Evolutionary conservation across 1,139 yeast species (phyloP).

Genomic region (Eremothecium coryli): DNA sequence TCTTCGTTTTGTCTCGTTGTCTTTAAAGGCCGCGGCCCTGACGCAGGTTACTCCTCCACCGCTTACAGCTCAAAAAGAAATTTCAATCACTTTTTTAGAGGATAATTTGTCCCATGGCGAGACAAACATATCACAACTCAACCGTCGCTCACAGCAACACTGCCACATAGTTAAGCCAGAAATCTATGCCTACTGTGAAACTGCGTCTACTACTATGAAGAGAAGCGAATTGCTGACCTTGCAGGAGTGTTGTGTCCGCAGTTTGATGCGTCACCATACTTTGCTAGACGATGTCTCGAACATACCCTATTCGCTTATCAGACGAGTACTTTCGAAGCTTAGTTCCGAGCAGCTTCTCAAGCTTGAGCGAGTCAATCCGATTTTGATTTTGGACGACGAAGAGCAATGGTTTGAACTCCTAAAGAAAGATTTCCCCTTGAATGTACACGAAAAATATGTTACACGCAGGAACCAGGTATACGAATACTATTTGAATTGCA

Average conservation of each 20-base stretch:
- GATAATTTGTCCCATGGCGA: too few relatives aligned
- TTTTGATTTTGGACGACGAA: constrained; percentile 42
- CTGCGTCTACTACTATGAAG: neutral
- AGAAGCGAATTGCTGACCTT: constrained; percentile 2
- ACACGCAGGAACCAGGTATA: constrained; percentile 16
- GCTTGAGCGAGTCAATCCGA: constrained; percentile 39
- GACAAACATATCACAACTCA: too few relatives aligned
- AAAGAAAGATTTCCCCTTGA: constrained; percentile 36
- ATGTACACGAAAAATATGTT: constrained; percentile 20
- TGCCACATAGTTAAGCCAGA: too few relatives aligned
- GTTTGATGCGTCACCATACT: constrained; percentile 22
- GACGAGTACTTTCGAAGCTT: constrained; percentile 38
- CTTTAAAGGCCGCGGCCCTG: too few relatives aligned
- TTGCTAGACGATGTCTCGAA: constrained; percentile 35
- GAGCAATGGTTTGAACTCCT: constrained; percentile 41
- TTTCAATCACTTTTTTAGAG: too few relatives aligned
- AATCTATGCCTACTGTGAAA: too few relatives aligned
- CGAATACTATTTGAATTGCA: constrained; percentile 15
- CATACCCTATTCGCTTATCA: constrained; percentile 42
- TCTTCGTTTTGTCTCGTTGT: too few relatives aligned
- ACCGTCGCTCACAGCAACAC: too few relatives aligned
- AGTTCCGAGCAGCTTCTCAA: constrained; percentile 40
- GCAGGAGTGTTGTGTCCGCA: constrained; percentile 17
- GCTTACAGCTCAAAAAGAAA: too few relatives aligned
- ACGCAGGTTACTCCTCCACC: too few relatives aligned